Evolutionary conservation across 768 basidiomycete genomes (phyloP).

Genomic region (Rhizopogon roseolus): DNA sequence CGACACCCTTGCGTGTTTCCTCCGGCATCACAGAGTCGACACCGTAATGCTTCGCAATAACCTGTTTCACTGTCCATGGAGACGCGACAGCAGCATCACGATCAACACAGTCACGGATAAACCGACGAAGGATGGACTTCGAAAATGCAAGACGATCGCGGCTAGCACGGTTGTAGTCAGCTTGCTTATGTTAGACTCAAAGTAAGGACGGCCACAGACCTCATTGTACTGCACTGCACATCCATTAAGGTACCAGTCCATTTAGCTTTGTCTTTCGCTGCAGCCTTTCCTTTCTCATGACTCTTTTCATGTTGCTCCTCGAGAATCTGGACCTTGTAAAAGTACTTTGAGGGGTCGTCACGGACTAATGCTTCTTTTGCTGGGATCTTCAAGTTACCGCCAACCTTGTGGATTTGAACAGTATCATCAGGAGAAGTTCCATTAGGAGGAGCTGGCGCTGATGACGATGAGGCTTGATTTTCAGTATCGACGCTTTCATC

Average conservation of each 20-base stretch:
- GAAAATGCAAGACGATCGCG: slow-evolving; percentile 95
- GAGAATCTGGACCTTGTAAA: slow-evolving; percentile 84
- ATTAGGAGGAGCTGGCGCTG: slow-evolving; percentile 39
- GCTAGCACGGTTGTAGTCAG: slow-evolving; percentile 34
- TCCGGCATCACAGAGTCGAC: slow-evolving; percentile 85
- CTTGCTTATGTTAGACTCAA: neutral
- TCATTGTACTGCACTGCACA: slow-evolving; percentile 75
- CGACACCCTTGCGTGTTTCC: slow-evolving; percentile 73
- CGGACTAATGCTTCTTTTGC: slow-evolving; percentile 61
- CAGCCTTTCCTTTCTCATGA: slow-evolving; percentile 52
- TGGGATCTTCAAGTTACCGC: slow-evolving; percentile 73
- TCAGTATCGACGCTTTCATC: slow-evolving; percentile 31
- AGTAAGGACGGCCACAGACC: slow-evolving; percentile 41
- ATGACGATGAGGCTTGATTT: slow-evolving; percentile 32
- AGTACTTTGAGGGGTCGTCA: slow-evolving; percentile 81
- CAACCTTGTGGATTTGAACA: slow-evolving; percentile 59
- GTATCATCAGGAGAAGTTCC: slow-evolving; percentile 45
- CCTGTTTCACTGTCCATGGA: slow-evolving; percentile 91
- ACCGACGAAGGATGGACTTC: slow-evolving; percentile 93
- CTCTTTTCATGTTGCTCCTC: slow-evolving; percentile 71
- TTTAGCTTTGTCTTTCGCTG: slow-evolving; percentile 55
- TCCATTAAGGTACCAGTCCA: slow-evolving; percentile 79
- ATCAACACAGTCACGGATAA: slow-evolving; percentile 93
- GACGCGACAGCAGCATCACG: slow-evolving; percentile 89
- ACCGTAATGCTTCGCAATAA: slow-evolving; percentile 80